These are phyloP conservation scores for Oenanthe javanica DNA, from an alignment of 140 eudicot species.

Conservation along the genomic window DNA sequence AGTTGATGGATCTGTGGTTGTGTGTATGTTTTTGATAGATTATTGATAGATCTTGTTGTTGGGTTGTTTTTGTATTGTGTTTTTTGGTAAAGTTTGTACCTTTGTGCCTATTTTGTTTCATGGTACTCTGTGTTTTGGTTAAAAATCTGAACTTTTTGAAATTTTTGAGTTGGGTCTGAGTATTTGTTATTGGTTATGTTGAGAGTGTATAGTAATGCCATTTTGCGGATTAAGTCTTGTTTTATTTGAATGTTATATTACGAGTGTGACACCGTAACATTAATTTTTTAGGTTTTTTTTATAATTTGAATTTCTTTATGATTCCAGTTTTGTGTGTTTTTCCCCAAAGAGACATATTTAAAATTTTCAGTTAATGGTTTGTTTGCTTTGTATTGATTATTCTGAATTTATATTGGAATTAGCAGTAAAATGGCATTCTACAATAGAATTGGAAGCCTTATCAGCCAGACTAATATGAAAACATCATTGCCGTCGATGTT, in stretches of 20 bases:
- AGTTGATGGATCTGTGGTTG: not conserved
- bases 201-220: too few relatives aligned
- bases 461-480: conserved; percentile 26
- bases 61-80: not conserved
- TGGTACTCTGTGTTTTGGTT: too few relatives aligned
- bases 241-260: not conserved
- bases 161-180: too few relatives aligned
- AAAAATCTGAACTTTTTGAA: not conserved
- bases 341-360: too few relatives aligned
- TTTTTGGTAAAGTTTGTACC: not conserved
- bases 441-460: conserved; percentile 51
- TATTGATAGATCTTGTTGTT: not conserved
- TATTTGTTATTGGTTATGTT: too few relatives aligned
- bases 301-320: not conserved
- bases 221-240: not conserved
- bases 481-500: conserved; percentile 28
- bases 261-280: too few relatives aligned
- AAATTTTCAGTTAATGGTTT: not conserved
- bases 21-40: not conserved
- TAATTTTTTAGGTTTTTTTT: too few relatives aligned
- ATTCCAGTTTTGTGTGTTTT: not conserved
- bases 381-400: not conserved
- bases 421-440: conserved; percentile 45
- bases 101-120: not conserved
- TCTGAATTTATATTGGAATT: conserved; percentile 2